Conservation (phyloP, 2,329 filamentous ascomycete species). For the Microcyclospora pomicola region DNA sequence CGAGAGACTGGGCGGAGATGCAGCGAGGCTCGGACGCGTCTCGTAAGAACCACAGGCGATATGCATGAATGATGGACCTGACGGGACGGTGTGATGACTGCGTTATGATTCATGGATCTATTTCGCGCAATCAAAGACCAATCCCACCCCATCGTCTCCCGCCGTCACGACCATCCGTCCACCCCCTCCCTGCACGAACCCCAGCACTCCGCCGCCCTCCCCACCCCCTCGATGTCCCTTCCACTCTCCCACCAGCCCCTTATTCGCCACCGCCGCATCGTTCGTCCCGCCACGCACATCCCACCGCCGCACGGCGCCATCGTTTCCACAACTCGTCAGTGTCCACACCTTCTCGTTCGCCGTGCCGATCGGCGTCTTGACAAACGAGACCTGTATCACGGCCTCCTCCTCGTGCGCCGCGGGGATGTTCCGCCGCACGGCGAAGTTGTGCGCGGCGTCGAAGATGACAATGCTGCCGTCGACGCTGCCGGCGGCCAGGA, state of each 20-base stretch:
- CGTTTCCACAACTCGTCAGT: constrained; percentile 79
- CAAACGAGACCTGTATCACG: constrained; percentile 86
- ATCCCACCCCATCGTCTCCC: constrained; percentile 64
- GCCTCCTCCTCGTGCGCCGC: constrained; percentile 78
- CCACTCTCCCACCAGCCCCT: constrained; percentile 74
- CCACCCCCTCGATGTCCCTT: constrained; percentile 74
- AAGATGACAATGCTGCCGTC: constrained; percentile 67
- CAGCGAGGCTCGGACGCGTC: constrained; percentile 4
- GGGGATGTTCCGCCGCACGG: constrained; percentile 66
- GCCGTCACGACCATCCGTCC: constrained; percentile 72
- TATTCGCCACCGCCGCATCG: constrained; percentile 40
- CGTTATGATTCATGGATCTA: neutral
- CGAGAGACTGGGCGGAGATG: constrained; percentile 16
- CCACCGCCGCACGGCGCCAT: constrained; percentile 83
- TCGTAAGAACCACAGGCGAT: neutral
- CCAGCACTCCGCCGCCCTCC: constrained; percentile 76
- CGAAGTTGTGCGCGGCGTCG: constrained; percentile 74
- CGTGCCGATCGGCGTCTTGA: constrained; percentile 33
- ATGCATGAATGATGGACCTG: neutral
- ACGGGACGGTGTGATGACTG: neutral
- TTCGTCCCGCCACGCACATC: constrained; percentile 55
- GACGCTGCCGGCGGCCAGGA: constrained; percentile 50
- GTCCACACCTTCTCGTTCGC: constrained; percentile 40
- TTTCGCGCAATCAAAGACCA: constrained; percentile 40
- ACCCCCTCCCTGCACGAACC: constrained; percentile 69